Base-by-base conservation (phyloP, 2,329 filamentous ascomycete species). In the Cylindrodendrum hubeiense region DNA sequence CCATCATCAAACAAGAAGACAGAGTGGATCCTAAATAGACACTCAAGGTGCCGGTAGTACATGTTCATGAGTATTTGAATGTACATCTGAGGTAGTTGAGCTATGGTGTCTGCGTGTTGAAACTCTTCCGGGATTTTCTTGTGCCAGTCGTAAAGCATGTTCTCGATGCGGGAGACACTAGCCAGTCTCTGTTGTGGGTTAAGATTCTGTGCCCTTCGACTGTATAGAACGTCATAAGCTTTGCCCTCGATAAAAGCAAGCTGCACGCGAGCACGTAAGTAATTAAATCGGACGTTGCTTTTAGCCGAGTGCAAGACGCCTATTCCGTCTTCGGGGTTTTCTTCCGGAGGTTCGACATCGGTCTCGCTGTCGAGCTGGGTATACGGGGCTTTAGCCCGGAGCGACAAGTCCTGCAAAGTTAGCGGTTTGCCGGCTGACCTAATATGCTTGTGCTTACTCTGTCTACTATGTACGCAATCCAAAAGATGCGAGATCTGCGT, bases 391-490 rank as follows among this genome's bases (percentile, higher is more conserved):
- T 67, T 72, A 6, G 75, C 72, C 3, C 74, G 74, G 10, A 82
- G 63, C 28, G 78, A 78, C n/a, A 81, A 69, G 43, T 81, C 79
- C 71, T 81, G 19, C 0, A 1, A 9, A 10, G 2, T 49, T 6
- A 39, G 10, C 9, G 15, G 15, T 8, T 19, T 0, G 9, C 69
- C 3, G 64, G 60, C 19, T 34, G 9, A 19, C 4, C 19, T 10
- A 3, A 4, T 22, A 13, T n/a, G 17, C 9, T 3, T 0, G 7
- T 17, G 39, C 63, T 2, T 56, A 67, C 71, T 24, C 66, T 79
- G 24, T 81, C 80, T 21, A 80, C 67, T 3, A 72, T 66, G 22
- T 81, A 81, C 5, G 74, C 71, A 9, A 81, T 69, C 79, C 79
- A 81, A 56, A 81, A 81, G 8, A 81, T 41, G 6, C 78, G 76